Base-by-base conservation (phyloP, 495 filamentous ascomycete genomes). In the Cercophora sp. region DNA sequence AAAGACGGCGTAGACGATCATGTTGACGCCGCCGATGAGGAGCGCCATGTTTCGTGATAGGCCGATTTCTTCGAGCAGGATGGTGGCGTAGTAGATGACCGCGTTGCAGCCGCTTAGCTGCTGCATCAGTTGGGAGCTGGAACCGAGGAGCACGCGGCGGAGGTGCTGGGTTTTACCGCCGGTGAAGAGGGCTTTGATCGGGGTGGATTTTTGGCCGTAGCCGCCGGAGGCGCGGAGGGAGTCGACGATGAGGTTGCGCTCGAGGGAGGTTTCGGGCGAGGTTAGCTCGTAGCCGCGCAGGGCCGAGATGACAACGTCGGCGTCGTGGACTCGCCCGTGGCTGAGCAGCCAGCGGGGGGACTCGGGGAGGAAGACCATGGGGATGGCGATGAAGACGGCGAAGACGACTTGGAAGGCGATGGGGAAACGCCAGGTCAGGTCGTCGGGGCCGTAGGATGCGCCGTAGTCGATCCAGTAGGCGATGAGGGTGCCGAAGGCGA, bases 381-480 rank as follows among this genome's bases (percentile, higher is more conserved):
- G 76, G 29, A 79, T 52, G 48, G 79, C 74, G 55, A 90, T 79
- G 60, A 87, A 69, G 5, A 89, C 18, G 37, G 82, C 85, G 56
- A 91, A 90, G 37, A 89, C 50, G 47, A 88, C 74, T 73, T 91
- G 88, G 78, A 92, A 89, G 10, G 85, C 85, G 52, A 91, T 89
- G 15, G 88, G 88, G 72, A 91, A 88, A 16, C 88, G 79, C 88
- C 88, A 91, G 15, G 80, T 77, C 5, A 89, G 69, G 57, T 83
- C 78, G 6, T 68, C 55, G 2, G 80, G 78, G 3, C 84, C 85
- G 60, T 86, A 91, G 8, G 79, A 82, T 25, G 84, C 77, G 37
- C 87, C 88, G 55, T 87, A 92, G 58, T 90, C 86, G 51, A 92
- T 76, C 88, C 88, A 92, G 72, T 91, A 91, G 22, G 86, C 86